These are phyloP conservation scores for Podaxis sp. DNA, from an alignment of 768 basidiomycete genomes.

Conservation along the genomic window DNA sequence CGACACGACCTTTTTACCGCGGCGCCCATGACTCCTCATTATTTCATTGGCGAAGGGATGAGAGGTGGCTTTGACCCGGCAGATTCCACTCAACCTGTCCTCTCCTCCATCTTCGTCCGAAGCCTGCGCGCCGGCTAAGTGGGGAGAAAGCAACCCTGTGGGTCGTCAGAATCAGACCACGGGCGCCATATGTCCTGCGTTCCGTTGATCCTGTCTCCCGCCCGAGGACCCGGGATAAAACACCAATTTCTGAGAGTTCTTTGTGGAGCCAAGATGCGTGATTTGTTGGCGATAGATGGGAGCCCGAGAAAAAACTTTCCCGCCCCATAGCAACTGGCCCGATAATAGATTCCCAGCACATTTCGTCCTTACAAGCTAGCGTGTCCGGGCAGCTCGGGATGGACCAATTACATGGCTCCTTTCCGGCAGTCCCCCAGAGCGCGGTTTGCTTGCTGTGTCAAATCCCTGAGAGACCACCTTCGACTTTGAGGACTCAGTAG, in stretches of 20 bases:
- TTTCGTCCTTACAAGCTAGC: constrained; percentile 1
- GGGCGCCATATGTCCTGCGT: neutral
- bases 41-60: constrained; percentile 9
- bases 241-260: neutral
- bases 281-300: constrained; percentile 6
- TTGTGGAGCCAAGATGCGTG: constrained; percentile 1
- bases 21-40: constrained; percentile 8
- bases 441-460: neutral
- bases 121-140: neutral
- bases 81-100: neutral
- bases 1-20: constrained; percentile 3
- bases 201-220: constrained; percentile 12
- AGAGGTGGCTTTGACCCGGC: neutral
- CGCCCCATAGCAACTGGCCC: constrained; percentile 14
- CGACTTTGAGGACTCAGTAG: neutral
- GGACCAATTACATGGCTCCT: neutral
- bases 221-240: constrained; percentile 8
- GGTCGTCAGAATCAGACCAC: neutral
- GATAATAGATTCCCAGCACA: neutral
- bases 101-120: constrained; percentile 2
- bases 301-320: constrained; percentile 12
- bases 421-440: neutral
- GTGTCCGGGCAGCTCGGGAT: constrained; percentile 6
- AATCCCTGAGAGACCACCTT: neutral
- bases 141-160: constrained; percentile 14